phyloP scores from a whole-genome alignment of 139 green algal species.

The Chlorella sp. region DNA sequence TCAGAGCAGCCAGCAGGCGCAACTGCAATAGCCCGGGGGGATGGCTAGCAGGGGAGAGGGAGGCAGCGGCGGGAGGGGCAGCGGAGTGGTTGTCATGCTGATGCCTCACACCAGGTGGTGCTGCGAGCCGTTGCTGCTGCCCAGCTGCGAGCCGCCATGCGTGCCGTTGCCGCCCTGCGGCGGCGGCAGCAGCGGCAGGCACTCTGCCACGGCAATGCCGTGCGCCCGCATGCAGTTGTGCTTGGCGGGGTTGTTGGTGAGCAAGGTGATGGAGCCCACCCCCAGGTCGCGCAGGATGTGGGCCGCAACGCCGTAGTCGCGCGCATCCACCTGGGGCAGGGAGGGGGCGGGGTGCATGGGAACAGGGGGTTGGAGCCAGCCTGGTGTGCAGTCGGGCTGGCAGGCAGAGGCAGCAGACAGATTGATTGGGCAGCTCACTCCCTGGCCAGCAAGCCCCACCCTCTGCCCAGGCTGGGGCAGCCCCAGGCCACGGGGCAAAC shows the following conservation, averaged over 20 bases:
- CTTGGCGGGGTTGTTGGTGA: slow-evolving; percentile 96
- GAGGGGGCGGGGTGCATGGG: not conserved
- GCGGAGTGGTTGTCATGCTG: no score
- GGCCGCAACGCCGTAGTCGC: slow-evolving; percentile 91
- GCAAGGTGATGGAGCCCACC: slow-evolving; percentile 79
- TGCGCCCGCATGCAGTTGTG: slow-evolving; percentile 57
- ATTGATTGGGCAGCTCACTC: not conserved
- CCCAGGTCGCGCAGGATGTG: slow-evolving; percentile 89
- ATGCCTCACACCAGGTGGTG: not conserved
- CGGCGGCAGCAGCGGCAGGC: not conserved
- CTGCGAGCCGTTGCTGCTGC: slow-evolving; percentile 2
- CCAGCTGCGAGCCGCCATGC: no score
- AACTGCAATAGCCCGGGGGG: no score
- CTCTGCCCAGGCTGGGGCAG: not conserved
- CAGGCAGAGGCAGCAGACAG: no score
- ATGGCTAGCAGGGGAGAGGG: no score
- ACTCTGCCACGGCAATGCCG: slow-evolving; percentile 33
- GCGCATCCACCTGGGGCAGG: slow-evolving; percentile 73
- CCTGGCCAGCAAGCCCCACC: not conserved
- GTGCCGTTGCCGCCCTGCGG: not conserved
- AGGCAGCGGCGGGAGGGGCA: no score
- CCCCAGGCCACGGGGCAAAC: no score
- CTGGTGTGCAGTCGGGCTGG: not conserved
- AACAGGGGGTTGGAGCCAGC: not conserved
- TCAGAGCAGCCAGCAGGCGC: not conserved